These are phyloP conservation scores for Penicillium paneum DNA, from an alignment of 2,329 filamentous ascomycete genomes.

Conservation along the genomic window DNA sequence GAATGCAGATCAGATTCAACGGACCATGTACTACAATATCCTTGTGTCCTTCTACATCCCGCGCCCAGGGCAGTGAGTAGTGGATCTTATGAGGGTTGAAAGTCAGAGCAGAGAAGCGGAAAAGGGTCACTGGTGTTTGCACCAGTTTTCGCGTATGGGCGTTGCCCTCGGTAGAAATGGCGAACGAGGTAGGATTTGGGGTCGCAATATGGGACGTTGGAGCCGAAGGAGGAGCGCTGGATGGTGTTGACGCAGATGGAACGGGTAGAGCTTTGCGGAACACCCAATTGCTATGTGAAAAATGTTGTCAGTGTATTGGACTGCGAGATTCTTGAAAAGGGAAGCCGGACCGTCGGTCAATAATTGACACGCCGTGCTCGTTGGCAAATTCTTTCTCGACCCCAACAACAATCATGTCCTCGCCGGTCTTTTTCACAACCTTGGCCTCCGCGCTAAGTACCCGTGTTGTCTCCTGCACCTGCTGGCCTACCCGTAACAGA, in stretches of 20 bases:
- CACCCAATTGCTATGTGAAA: conserved; percentile 41
- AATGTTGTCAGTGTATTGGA: not conserved
- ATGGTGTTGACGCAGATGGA: conserved; percentile 8
- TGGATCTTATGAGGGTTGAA: conserved; percentile 48
- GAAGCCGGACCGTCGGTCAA: conserved; percentile 50
- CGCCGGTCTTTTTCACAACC: conserved; percentile 51
- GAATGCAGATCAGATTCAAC: conserved; percentile 43
- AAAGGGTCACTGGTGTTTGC: conserved; percentile 42
- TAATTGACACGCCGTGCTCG: conserved; percentile 50
- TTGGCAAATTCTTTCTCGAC: conserved; percentile 60
- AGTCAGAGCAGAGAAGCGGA: conserved; percentile 45
- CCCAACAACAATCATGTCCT: conserved; percentile 63
- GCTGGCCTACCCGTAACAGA: conserved; percentile 53
- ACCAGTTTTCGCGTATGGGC: conserved; percentile 34
- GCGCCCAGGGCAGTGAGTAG: conserved; percentile 44
- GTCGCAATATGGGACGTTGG: conserved; percentile 15
- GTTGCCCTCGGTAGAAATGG: conserved; percentile 22
- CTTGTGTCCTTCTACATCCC: conserved; percentile 43
- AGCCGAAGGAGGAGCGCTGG: not conserved
- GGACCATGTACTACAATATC: conserved; percentile 46
- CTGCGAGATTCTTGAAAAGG: not conserved
- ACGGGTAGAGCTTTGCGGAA: conserved; percentile 41
- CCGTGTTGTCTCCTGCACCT: conserved; percentile 55
- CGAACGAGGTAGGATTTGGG: conserved; percentile 16
- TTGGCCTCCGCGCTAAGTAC: conserved; percentile 56